Evolutionary conservation across 23 red algal species (phyloP).

Genomic region (Cyanidioschyzon merolae): DNA sequence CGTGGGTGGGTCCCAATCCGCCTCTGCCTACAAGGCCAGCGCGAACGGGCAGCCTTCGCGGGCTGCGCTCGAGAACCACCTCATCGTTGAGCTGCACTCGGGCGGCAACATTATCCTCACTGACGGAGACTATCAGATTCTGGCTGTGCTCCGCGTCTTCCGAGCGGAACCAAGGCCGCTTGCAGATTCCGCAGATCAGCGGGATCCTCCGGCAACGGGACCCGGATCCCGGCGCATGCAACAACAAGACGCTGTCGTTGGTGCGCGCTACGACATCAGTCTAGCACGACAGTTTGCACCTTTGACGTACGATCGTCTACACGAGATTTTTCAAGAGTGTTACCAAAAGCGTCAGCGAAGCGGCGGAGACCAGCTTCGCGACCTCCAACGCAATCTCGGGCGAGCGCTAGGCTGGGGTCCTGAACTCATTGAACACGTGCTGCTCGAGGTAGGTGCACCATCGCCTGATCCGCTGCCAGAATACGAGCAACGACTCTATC

Average conservation of each 20-base stretch:
- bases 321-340: background rate
- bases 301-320: background rate
- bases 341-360: background rate
- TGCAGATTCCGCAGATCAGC: background rate
- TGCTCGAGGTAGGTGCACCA: constrained; percentile 34
- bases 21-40: background rate
- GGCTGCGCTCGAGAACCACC: constrained; percentile 6
- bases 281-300: background rate
- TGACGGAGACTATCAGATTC: constrained; percentile 53
- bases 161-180: background rate
- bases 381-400: constrained; percentile 25
- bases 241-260: background rate
- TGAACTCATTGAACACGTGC: constrained; percentile 61
- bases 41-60: background rate
- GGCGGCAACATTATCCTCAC: constrained; percentile 94
- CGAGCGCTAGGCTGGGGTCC: constrained; percentile 43
- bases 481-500: background rate
- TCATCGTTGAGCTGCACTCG: constrained; percentile 80
- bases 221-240: background rate
- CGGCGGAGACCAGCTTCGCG: background rate
- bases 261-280: background rate
- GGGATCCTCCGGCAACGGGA: background rate
- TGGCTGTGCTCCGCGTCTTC: constrained; percentile 53
- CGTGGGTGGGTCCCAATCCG: constrained; percentile 28
- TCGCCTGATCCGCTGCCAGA: background rate